Percentiles rank a stretch among this genome's conserved stretches.
These are phyloP conservation scores for Fraxinus nigra DNA, from an alignment of 305 asterid genomes.

Conservation along the genomic window DNA sequence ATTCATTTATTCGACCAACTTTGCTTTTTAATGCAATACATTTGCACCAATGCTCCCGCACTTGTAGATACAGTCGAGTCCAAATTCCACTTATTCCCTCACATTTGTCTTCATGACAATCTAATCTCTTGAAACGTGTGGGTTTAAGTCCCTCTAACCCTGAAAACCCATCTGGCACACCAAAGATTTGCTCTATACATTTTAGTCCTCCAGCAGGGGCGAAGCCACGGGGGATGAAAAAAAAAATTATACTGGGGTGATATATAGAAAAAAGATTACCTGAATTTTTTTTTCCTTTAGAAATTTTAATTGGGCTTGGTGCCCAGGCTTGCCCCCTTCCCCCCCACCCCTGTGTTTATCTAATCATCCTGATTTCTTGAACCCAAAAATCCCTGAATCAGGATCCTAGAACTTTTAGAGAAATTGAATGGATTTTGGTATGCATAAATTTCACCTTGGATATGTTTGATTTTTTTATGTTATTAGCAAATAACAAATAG, in stretches of 20 bases:
- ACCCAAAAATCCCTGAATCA: background rate
- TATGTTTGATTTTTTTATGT: background rate
- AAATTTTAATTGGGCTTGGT: background rate
- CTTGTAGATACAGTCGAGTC: background rate
- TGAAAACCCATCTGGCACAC: background rate
- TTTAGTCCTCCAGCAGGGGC: background rate
- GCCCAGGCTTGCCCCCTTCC: background rate
- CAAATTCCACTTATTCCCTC: background rate
- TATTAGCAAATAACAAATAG: background rate
- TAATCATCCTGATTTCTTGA: background rate
- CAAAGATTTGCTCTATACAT: background rate
- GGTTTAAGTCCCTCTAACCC: background rate
- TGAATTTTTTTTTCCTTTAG: background rate
- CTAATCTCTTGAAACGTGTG: background rate
- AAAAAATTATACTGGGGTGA: background rate
- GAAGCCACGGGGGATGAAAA: too few relatives aligned
- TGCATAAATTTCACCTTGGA: background rate
- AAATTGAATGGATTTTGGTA: background rate
- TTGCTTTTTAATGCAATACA: background rate
- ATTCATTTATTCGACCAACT: background rate
- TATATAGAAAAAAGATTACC: background rate
- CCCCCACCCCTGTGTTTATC: background rate
- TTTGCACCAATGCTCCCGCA: background rate
- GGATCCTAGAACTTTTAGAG: background rate
- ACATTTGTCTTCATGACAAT: background rate